Percentiles rank a stretch among this genome's conserved stretches.
These are phyloP conservation scores for Glonium stellatum DNA, from an alignment of 495 filamentous ascomycete genomes.

Conservation along the genomic window DNA sequence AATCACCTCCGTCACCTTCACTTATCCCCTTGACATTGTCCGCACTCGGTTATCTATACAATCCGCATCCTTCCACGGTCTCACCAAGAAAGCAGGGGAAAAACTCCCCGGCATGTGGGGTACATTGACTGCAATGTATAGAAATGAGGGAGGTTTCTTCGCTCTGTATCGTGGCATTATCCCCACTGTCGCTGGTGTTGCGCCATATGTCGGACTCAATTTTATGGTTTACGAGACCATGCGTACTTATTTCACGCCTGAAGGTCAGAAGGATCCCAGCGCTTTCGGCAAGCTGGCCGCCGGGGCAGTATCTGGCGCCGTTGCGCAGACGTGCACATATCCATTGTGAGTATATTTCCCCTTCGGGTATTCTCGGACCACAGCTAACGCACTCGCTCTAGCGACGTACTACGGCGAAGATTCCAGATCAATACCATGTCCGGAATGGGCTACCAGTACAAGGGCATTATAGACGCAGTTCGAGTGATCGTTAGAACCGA, in stretches of 20 bases:
- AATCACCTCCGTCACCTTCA: constrained; percentile 80
- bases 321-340: constrained; percentile 97
- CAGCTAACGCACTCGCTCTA: constrained; percentile 36
- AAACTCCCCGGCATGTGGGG: constrained; percentile 90
- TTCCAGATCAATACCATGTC: constrained; percentile 99
- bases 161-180: constrained; percentile 89
- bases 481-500: constrained; percentile 74
- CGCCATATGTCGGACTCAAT: constrained; percentile 93
- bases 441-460: constrained; percentile 96
- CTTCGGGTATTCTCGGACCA: not conserved
- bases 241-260: constrained; percentile 74
- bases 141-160: constrained; percentile 72
- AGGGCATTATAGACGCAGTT: constrained; percentile 75
- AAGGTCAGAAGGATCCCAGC: constrained; percentile 78
- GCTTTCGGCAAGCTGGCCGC: constrained; percentile 75
- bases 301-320: constrained; percentile 87
- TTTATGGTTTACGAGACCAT: constrained; percentile 96
- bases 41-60: constrained; percentile 93
- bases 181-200: constrained; percentile 90
- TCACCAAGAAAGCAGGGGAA: constrained; percentile 45
- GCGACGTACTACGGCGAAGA: constrained; percentile 87
- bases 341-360: constrained; percentile 68
- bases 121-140: constrained; percentile 78
- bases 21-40: constrained; percentile 89
- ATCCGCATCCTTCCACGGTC: constrained; percentile 81